Evolutionary conservation across 2,329 filamentous ascomycete species (phyloP).

Genomic region (Colletotrichum incanum): DNA sequence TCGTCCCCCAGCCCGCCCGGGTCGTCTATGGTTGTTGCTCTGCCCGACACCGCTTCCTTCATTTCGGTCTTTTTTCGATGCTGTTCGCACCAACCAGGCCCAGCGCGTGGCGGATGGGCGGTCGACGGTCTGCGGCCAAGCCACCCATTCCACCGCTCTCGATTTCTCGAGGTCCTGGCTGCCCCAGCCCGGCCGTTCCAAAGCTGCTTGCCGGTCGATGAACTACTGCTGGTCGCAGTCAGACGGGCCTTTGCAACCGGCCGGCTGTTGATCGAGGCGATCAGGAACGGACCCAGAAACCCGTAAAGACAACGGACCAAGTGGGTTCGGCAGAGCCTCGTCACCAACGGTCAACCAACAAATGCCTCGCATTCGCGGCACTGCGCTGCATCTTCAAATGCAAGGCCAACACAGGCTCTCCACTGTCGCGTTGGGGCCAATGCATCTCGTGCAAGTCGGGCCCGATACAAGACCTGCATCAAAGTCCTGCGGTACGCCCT

Average conservation of each 20-base stretch:
- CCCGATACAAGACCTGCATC: conserved; percentile 40
- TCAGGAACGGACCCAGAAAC: conserved; percentile 26
- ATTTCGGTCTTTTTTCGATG: not conserved
- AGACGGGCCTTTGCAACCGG: conserved; percentile 5
- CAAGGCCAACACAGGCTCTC: conserved; percentile 30
- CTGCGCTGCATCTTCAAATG: conserved; percentile 23
- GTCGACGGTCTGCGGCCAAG: conserved; percentile 1
- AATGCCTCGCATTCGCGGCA: conserved; percentile 20
- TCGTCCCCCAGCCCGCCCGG: not conserved
- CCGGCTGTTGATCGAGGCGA: conserved; percentile 8
- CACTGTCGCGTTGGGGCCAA: conserved; percentile 22
- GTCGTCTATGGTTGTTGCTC: not conserved
- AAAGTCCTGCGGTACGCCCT: conserved; percentile 18
- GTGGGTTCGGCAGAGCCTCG: conserved; percentile 2
- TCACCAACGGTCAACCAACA: not conserved
- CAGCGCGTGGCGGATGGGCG: not conserved
- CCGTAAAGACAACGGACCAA: conserved; percentile 2
- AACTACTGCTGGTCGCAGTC: not conserved
- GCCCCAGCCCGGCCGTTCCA: conserved; percentile 11
- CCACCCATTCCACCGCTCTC: not conserved
- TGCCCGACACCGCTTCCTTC: not conserved
- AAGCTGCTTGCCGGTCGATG: not conserved
- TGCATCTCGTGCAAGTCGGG: conserved; percentile 28
- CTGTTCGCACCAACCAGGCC: not conserved
- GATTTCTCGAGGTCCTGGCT: not conserved